Base-by-base conservation (phyloP, 768 basidiomycete species). In the Phanerochaete sordida region DNA sequence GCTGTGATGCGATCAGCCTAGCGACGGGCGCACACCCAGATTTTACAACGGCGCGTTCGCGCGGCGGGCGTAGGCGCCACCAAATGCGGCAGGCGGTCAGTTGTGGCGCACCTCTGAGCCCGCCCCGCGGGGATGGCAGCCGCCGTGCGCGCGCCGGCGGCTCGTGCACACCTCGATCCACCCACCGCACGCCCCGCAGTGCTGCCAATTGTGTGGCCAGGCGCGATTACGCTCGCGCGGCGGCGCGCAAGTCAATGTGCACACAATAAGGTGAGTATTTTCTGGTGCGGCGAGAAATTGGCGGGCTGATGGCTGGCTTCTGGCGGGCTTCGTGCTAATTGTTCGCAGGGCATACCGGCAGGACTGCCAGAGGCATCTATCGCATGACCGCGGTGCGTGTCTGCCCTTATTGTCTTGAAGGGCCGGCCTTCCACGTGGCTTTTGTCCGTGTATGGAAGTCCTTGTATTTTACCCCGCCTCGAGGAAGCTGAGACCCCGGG, bases 241-340 rank as follows among this genome's bases (percentile, higher is more conserved):
- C 31, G 53, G 35, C 53, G 33, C 53, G 23, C 53, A 6, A 43
- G 35, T 54, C 33, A 24, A 39, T 54, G 53, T 12, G n/a, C n/a
- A 54, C 23, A 54, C 53, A 54, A 54, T 54, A 37, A 39, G 53
- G 53, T 54, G 53, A 39, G 53, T 39, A 16, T 21, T 39, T 33
- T 43, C 53, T 43, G 31, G 21, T 4, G 23, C 35, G 15, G 33
- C 24, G 19, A 26, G 33, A 23, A 24, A 54, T 43, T n/a, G 43
- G 53, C 33, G 53, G 35, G 13, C 31, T 54, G 53, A 54, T 54
- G 21, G 24, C 16, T 21, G 53, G 35, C 33, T 54, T 54, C 53
- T 54, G 43, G 53, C 9, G 27, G 23, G 13, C 31, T 21, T 33
- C 33, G 53, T 54, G 16, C 53, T 39, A 54, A 54, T 54, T 54